Evolutionary conservation across 1,139 yeast species (phyloP), one percentile per base, ranked within the genome.

Genomic region (Scheffersomyces segobiensis): DNA sequence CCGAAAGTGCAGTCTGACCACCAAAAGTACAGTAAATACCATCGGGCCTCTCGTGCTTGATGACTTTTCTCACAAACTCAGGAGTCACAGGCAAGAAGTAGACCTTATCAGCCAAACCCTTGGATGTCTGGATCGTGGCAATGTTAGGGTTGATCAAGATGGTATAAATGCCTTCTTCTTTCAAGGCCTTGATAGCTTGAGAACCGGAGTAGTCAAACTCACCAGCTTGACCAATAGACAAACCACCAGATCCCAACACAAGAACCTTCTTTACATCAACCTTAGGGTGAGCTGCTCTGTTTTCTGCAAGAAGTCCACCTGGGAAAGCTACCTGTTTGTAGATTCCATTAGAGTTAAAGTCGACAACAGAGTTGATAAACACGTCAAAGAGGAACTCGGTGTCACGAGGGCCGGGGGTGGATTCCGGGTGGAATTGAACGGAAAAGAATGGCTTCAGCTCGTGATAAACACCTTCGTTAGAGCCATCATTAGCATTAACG

Each of bases 391-490:
- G 83, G 75, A 95, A 96, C 77, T 96, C 99, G 58, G 99, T 95
- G 75, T 96, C 99, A 74, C 97, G 88, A 73, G 99, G 99, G 75
- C 99, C 99, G 53, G 99, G 99, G 57, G 98, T 92, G 46, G 98
- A 92, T 81, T 96, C 99, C 22, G 99, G 99, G 74, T 96, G 99
- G 85, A 96, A 95, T 82, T 96, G 99, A 55, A 95, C 98, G n/a
- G 99, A 95, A 83, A 96, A 96, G 74, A 83, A 89, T 53, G 99
- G 99, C 74, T 90, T 83, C 62, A 86, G 82, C 53, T 89, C 85
- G 77, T 93, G 93, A 81, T 92, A 93, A 66, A 96, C 93, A 87
- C 99, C 99, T 81, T 96, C 99, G 76, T 96, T 96, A 51, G 99
- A 93, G 59, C 95, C 95, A 76, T 96, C 99, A 71, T 96, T 96